Evolutionary conservation across 176 grass and related monocot genomes (phyloP), one percentile per base, ranked within the genome.

Genomic region (Paspalum vaginatum): DNA sequence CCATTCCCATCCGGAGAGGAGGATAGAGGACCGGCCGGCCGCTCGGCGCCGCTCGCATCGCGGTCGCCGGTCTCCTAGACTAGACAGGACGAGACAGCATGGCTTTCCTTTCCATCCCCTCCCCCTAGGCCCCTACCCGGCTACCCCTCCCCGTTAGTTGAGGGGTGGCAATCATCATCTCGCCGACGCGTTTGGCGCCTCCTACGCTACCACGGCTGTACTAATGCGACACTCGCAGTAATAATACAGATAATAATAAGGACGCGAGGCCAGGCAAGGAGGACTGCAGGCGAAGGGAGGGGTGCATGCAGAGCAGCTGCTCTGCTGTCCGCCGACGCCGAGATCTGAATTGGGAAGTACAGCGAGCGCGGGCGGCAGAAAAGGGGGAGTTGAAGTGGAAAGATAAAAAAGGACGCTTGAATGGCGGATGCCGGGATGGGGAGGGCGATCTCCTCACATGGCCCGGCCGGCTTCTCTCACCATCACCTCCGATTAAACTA

Each of bases 141-240:
- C n/a, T n/a, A n/a, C n/a, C n/a, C 32, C 32, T 32, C 32, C 20
- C 57, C 78, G 82, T 78, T 73, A 45, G 88, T 78, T 86, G 88
- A 89, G 66, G 17, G n/a, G 88, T 61, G 83, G 73, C 88, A 61
- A 89, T 89, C 83, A 89, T 85, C 59, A 18, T 51, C 51, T 71
- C 77, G 53, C 79, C 79, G 88, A 86, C 79, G 68, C 79, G 44
- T 52, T 67, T 72, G 78, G 73, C 72, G 47, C 40, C 78, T 78
- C 72, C 78, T 78, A 61, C 83, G 72, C 50, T 70, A 89, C 48
- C 13, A 68, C 42, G 72, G 55, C 68, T 60, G 79, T 50, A 57
- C 53, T 42, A n/a, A n/a, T n/a, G 55, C 53, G 46, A 48, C 65
- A 70, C 51, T 54, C 11, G 6, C 49, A 65, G 49, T 11, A 53